phyloP scores from a whole-genome alignment of 2,329 filamentous ascomycete genomes.

The Trichophyton schoenleinii region DNA sequence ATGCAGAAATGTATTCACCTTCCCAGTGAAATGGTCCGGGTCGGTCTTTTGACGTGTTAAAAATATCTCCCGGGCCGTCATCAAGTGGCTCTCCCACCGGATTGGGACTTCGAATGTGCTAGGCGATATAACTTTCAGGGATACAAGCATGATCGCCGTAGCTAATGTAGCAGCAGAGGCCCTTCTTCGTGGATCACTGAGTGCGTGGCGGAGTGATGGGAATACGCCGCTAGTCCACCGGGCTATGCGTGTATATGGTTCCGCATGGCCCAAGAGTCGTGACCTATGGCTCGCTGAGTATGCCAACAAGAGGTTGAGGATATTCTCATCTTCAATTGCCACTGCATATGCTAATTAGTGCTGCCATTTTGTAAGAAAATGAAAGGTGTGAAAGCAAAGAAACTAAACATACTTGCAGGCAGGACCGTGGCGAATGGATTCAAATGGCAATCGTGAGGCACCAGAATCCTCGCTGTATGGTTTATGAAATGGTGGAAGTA shows the following conservation, averaged over 20 bases:
- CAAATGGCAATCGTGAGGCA: conserved; percentile 49
- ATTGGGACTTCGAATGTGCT: conserved; percentile 69
- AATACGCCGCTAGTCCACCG: conserved; percentile 61
- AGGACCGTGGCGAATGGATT: conserved; percentile 50
- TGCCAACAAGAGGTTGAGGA: conserved; percentile 64
- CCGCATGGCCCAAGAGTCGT: conserved; percentile 57
- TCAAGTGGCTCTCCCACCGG: conserved; percentile 68
- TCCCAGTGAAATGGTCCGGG: conserved; percentile 41
- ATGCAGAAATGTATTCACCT: conserved; percentile 58
- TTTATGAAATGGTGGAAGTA: conserved; percentile 65
- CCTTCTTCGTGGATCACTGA: conserved; percentile 48
- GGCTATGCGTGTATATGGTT: conserved; percentile 66
- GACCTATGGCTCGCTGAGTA: conserved; percentile 78
- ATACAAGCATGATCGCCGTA: conserved; percentile 73
- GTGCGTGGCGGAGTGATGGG: conserved; percentile 54
- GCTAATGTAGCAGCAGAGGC: conserved; percentile 64
- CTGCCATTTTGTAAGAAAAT: background rate
- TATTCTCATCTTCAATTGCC: conserved; percentile 39
- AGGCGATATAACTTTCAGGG: conserved; percentile 70
- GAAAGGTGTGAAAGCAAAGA: conserved; percentile 21
- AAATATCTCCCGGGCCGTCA: conserved; percentile 64
- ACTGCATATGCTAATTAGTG: conserved; percentile 27
- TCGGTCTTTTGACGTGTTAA: conserved; percentile 50
- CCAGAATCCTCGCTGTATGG: conserved; percentile 58
- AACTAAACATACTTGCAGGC: conserved; percentile 44